These are phyloP conservation scores for Skeletonema menzelii DNA, from an alignment of 108 stramenopile genomes.

Conservation along the genomic window DNA sequence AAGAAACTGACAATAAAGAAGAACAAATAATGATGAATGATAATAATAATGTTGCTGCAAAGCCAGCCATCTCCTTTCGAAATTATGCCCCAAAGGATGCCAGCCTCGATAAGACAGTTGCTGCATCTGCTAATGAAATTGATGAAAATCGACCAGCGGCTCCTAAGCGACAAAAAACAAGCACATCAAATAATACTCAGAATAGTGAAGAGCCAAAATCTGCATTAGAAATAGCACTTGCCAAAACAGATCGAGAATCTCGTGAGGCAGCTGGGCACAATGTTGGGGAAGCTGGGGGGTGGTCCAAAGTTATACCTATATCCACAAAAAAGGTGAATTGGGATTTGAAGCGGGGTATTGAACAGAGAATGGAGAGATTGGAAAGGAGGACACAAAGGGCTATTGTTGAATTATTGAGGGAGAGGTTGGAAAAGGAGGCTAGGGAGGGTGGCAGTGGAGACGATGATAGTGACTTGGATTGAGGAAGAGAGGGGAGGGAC, in stretches of 20 bases:
- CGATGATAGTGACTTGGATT: slow-evolving; percentile 50
- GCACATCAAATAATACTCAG: not conserved
- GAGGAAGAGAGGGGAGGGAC: not conserved
- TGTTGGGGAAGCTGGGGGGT: slow-evolving; percentile 13
- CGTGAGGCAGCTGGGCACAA: slow-evolving; percentile 43
- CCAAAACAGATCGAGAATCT: slow-evolving; percentile 50
- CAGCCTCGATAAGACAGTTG: slow-evolving; percentile 17
- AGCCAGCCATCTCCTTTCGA: slow-evolving; percentile 50
- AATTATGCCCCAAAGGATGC: slow-evolving; percentile 75
- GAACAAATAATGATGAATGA: slow-evolving; percentile 7
- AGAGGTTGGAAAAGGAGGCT: slow-evolving; percentile 73
- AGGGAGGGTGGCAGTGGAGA: slow-evolving; percentile 31
- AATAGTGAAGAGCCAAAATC: slow-evolving; percentile 15
- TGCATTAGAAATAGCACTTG: slow-evolving; percentile 60
- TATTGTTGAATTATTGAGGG: slow-evolving; percentile 71
- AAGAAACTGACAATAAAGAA: slow-evolving; percentile 7
- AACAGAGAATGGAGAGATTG: slow-evolving; percentile 66
- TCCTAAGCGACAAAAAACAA: slow-evolving; percentile 35
- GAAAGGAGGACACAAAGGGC: slow-evolving; percentile 77
- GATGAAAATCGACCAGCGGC: not conserved
- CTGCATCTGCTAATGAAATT: not conserved
- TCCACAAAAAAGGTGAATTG: slow-evolving; percentile 81
- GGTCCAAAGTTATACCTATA: slow-evolving; percentile 31
- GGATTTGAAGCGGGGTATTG: slow-evolving; percentile 86
- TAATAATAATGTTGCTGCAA: slow-evolving; percentile 15